Evolutionary conservation across 2,329 filamentous ascomycete genomes (phyloP).

Genomic region (Proliferodiscus dingleyae): DNA sequence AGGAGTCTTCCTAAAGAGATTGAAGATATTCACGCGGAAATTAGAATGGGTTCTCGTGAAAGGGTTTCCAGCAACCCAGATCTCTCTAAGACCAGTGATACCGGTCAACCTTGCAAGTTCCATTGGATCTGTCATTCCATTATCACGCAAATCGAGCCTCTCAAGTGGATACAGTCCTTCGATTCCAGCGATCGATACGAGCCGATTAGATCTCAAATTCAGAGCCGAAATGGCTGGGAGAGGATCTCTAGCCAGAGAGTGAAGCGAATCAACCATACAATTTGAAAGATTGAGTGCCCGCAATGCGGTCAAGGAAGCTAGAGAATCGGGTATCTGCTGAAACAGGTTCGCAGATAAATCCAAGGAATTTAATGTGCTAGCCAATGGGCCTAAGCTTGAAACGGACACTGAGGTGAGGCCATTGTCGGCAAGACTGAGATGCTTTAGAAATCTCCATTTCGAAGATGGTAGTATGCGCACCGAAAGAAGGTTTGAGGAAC

Average conservation of each 20-base stretch:
- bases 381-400: conserved; percentile 72
- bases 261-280: conserved; percentile 95
- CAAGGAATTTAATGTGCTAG: conserved; percentile 83
- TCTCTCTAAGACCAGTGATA: conserved; percentile 85
- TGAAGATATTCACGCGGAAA: conserved; percentile 90
- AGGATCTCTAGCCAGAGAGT: conserved; percentile 79
- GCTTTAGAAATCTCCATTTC: conserved; percentile 93
- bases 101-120: conserved; percentile 86
- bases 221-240: conserved; percentile 90
- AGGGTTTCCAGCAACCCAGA: conserved; percentile 89
- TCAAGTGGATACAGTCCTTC: conserved; percentile 86
- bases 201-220: conserved; percentile 83
- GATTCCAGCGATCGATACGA: conserved; percentile 82
- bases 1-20: conserved; percentile 84
- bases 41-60: conserved; percentile 82
- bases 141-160: conserved; percentile 85
- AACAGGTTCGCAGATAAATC: conserved; percentile 93
- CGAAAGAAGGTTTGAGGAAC: conserved; percentile 71
- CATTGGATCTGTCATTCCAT: conserved; percentile 81
- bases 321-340: conserved; percentile 85
- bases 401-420: conserved; percentile 75
- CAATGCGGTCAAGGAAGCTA: conserved; percentile 81
- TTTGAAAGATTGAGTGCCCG: conserved; percentile 89
- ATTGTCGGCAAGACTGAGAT: conserved; percentile 89
- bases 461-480: conserved; percentile 70